Evolutionary conservation across 2,329 filamentous ascomycete species (phyloP).

Genomic region (Sphaerulina musiva): DNA sequence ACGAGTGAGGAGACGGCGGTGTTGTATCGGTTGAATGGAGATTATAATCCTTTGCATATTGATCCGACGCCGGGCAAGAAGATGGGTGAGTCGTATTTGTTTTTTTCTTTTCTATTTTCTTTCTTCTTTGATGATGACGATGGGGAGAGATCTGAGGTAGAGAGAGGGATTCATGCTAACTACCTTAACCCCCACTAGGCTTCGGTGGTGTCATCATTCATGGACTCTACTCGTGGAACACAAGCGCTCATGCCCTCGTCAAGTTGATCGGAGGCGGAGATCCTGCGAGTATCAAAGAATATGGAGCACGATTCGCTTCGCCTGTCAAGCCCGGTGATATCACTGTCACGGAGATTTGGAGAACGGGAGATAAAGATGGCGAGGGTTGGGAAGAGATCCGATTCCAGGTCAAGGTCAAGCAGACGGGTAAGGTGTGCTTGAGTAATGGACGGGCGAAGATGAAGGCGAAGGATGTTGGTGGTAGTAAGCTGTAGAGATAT

Average conservation of each 20-base stretch:
- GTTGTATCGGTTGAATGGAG: constrained; percentile 78
- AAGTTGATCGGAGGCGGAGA: constrained; percentile 68
- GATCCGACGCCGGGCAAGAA: constrained; percentile 69
- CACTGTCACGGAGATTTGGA: constrained; percentile 75
- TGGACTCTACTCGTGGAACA: constrained; percentile 70
- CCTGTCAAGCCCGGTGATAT: constrained; percentile 80
- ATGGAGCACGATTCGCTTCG: constrained; percentile 79
- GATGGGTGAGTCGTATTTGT: constrained; percentile 58
- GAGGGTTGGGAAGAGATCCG: constrained; percentile 72
- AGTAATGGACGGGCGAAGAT: constrained; percentile 81
- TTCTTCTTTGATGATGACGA: background rate
- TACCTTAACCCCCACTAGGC: background rate
- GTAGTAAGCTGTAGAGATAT: constrained; percentile 21
- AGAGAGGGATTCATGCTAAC: background rate
- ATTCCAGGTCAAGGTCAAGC: constrained; percentile 73
- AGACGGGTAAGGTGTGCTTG: constrained; percentile 72
- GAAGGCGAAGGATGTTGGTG: constrained; percentile 43
- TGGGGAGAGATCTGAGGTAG: no score
- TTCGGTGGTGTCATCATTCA: constrained; percentile 87
- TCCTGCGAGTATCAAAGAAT: constrained; percentile 76
- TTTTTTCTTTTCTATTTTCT: background rate
- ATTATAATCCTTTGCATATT: constrained; percentile 90
- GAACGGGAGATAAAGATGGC: constrained; percentile 59
- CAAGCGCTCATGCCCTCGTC: constrained; percentile 65
- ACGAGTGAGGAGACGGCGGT: constrained; percentile 66